These are phyloP conservation scores for Cryphonectria naterciae DNA, from an alignment of 2,329 filamentous ascomycete genomes.

Conservation along the genomic window DNA sequence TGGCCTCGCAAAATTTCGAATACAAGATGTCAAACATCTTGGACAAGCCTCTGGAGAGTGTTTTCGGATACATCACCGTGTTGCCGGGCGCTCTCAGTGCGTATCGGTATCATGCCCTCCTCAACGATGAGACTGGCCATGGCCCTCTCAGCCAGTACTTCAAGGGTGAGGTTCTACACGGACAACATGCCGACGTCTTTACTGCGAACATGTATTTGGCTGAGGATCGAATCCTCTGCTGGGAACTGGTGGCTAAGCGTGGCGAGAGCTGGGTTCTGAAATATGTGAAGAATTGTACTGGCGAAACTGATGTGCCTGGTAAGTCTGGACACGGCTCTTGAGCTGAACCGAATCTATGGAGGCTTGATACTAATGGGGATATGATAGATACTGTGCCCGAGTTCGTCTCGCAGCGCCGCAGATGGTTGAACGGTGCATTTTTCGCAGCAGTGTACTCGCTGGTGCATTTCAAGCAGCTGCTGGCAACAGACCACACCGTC, in stretches of 20 bases:
- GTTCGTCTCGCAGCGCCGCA: conserved; percentile 92
- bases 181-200: conserved; percentile 94
- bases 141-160: conserved; percentile 97
- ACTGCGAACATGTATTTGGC: conserved; percentile 96
- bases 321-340: not conserved
- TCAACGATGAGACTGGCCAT: conserved; percentile 95
- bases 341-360: conserved; percentile 1
- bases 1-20: conserved; percentile 98
- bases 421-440: conserved; percentile 98
- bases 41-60: conserved; percentile 94
- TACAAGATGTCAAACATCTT: conserved; percentile 99
- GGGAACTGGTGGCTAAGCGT: conserved; percentile 94
- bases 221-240: conserved; percentile 87
- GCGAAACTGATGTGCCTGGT: conserved; percentile 97
- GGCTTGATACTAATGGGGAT: conserved; percentile 33
- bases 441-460: conserved; percentile 98
- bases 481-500: conserved; percentile 88
- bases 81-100: conserved; percentile 92
- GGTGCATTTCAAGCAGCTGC: conserved; percentile 92
- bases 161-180: conserved; percentile 96
- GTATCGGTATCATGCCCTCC: conserved; percentile 92
- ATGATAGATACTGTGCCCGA: conserved; percentile 84
- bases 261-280: conserved; percentile 96
- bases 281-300: conserved; percentile 94
- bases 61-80: conserved; percentile 98